Percentiles rank a stretch among this genome's conserved stretches.
Evolutionary conservation across 1,284 basidiomycete genomes (phyloP).

Genomic region (Papiliotrema terrestris): DNA sequence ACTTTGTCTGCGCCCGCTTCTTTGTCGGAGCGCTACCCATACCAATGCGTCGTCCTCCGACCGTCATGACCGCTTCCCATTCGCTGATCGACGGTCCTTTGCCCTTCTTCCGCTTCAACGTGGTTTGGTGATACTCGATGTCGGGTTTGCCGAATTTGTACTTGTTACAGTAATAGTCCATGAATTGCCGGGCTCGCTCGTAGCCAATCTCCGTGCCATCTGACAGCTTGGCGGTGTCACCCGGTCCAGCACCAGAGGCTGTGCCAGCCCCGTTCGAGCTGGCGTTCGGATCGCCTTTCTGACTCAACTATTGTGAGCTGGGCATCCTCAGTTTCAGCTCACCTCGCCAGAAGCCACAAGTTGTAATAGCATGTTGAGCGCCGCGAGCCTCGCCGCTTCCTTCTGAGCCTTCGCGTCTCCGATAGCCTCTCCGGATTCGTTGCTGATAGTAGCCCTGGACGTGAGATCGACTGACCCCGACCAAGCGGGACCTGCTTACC

Average conservation of each 20-base stretch:
- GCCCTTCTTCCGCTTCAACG: conserved; percentile 12
- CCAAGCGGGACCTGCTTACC: background rate
- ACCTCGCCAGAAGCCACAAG: conserved; percentile 47
- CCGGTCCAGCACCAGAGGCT: background rate
- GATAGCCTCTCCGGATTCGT: conserved; percentile 45
- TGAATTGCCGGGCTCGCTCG: conserved; percentile 80
- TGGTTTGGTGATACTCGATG: conserved; percentile 56
- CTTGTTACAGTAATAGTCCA: conserved; percentile 89
- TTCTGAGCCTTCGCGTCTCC: conserved; percentile 67
- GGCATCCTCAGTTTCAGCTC: background rate
- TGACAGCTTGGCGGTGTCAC: conserved; percentile 52
- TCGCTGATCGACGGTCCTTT: conserved; percentile 32
- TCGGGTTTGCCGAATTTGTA: conserved; percentile 80
- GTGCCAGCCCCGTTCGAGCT: background rate
- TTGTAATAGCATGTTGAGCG: conserved; percentile 68
- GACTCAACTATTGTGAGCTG: background rate
- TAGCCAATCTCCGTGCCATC: conserved; percentile 66
- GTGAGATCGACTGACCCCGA: background rate
- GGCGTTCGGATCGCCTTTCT: background rate
- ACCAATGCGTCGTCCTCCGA: conserved; percentile 76
- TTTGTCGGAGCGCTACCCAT: conserved; percentile 68
- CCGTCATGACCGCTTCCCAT: conserved; percentile 81
- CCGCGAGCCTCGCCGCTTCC: conserved; percentile 71
- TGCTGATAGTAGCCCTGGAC: background rate
- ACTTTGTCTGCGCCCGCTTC: conserved; percentile 69